phyloP scores from a whole-genome alignment of 495 filamentous ascomycete species.

The Tuber microsphaerosporum region DNA sequence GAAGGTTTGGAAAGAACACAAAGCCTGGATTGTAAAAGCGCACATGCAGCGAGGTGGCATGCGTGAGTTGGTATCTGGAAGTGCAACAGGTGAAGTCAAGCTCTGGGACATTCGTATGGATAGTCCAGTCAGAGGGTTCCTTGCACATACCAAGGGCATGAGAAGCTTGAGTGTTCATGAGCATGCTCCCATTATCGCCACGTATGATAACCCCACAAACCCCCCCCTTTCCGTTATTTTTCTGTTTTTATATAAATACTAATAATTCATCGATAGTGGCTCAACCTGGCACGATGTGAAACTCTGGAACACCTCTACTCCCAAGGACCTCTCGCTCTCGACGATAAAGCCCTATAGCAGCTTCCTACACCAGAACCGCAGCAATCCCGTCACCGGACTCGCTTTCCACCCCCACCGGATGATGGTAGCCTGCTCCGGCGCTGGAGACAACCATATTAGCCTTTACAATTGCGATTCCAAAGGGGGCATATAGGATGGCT shows the following conservation, averaged over 20 bases:
- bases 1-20: conserved; percentile 90
- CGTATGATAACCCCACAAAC: conserved; percentile 55
- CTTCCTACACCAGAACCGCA: conserved; percentile 71
- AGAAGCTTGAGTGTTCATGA: conserved; percentile 88
- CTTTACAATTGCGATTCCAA: conserved; percentile 56
- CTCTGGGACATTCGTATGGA: conserved; percentile 94
- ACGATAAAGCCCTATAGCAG: conserved; percentile 78
- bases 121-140: conserved; percentile 61
- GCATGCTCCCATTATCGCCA: conserved; percentile 90
- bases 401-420: conserved; percentile 95
- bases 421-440: conserved; percentile 74
- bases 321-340: conserved; percentile 53
- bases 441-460: conserved; percentile 65
- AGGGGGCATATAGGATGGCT: conserved; percentile 31
- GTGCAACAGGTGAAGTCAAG: conserved; percentile 82
- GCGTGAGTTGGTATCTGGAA: conserved; percentile 79
- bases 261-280: conserved; percentile 53
- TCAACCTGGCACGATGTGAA: conserved; percentile 82
- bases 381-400: conserved; percentile 73
- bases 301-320: conserved; percentile 65
- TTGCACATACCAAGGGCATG: conserved; percentile 68
- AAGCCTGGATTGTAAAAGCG: conserved; percentile 87
- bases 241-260: conserved; percentile 20
- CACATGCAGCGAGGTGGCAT: conserved; percentile 95
- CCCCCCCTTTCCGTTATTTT: background rate